Evolutionary conservation across 345 rosid species (phyloP).

Genomic region (Corchorus capsularis): DNA sequence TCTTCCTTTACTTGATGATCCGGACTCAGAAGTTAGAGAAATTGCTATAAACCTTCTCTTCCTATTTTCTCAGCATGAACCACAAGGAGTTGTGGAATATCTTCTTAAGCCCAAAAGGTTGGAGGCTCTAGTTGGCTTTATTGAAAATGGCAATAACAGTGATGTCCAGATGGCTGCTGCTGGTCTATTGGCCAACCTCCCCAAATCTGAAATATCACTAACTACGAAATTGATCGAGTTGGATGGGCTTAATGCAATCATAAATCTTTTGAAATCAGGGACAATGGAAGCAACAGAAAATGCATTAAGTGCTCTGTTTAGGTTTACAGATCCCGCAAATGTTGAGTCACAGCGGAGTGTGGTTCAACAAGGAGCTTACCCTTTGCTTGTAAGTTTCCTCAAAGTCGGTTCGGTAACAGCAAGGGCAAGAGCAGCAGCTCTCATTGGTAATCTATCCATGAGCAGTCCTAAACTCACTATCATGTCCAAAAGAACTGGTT

Average conservation of each 20-base stretch:
- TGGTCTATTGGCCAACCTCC: constrained; percentile 68
- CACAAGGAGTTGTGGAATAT: constrained; percentile 57
- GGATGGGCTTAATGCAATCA: constrained; percentile 47
- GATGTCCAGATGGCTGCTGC: constrained; percentile 72
- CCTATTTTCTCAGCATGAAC: constrained; percentile 62
- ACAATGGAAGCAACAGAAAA: constrained; percentile 61
- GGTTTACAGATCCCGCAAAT: constrained; percentile 58
- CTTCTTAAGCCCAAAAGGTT: constrained; percentile 60
- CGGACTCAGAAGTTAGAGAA: constrained; percentile 53
- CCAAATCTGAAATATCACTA: constrained; percentile 50
- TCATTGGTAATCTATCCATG: constrained; percentile 57
- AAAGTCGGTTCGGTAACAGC: constrained; percentile 45
- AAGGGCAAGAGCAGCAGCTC: constrained; percentile 66
- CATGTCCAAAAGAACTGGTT: constrained; percentile 29
- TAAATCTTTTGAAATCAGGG: constrained; percentile 47
- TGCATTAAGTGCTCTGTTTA: constrained; percentile 65
- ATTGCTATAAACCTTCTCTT: constrained; percentile 55
- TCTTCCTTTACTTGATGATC: constrained; percentile 66
- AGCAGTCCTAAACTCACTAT: constrained; percentile 50
- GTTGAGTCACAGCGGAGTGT: constrained; percentile 48
- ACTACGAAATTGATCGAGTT: constrained; percentile 54
- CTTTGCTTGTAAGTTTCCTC: constrained; percentile 52
- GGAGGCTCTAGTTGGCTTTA: constrained; percentile 61
- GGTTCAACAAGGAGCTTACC: constrained; percentile 54
- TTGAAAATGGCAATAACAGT: constrained; percentile 51